These are phyloP conservation scores for Apiospora malaysiana DNA, from an alignment of 2,329 filamentous ascomycete genomes.

Conservation along the genomic window DNA sequence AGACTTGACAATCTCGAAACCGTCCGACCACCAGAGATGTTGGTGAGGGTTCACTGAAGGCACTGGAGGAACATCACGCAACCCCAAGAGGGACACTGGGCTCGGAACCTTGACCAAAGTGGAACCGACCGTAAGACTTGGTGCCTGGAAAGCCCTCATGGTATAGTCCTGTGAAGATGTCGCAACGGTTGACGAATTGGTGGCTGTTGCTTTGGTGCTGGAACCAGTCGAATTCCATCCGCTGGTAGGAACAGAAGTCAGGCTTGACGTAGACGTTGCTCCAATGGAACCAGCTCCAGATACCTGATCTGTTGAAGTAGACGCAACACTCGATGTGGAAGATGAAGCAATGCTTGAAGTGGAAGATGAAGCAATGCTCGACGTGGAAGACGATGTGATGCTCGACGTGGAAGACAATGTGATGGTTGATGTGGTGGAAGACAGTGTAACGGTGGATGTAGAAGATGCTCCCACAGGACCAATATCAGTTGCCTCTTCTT, in stretches of 20 bases:
- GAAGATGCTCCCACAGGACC: conserved; percentile 9
- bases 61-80: conserved; percentile 29
- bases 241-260: conserved; percentile 36
- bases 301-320: conserved; percentile 25
- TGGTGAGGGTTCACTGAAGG: conserved; percentile 38
- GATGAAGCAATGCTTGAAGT: conserved; percentile 4
- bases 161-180: neutral
- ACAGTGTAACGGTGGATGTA: conserved; percentile 27
- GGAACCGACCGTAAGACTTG: too few species aligned
- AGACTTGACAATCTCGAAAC: conserved; percentile 33
- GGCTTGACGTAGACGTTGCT: conserved; percentile 29
- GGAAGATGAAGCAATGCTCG: neutral
- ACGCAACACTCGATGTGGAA: conserved; percentile 28
- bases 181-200: neutral
- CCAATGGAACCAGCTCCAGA: conserved; percentile 28
- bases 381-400: neutral
- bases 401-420: conserved; percentile 25
- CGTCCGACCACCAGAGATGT: conserved; percentile 38
- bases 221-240: conserved; percentile 38
- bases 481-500: neutral
- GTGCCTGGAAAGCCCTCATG: neutral
- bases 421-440: conserved; percentile 24
- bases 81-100: neutral
- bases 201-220: neutral
- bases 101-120: too few species aligned